Conservation (phyloP, 2,329 filamentous ascomycete genomes). For the Emmonsiellopsis sp. region DNA sequence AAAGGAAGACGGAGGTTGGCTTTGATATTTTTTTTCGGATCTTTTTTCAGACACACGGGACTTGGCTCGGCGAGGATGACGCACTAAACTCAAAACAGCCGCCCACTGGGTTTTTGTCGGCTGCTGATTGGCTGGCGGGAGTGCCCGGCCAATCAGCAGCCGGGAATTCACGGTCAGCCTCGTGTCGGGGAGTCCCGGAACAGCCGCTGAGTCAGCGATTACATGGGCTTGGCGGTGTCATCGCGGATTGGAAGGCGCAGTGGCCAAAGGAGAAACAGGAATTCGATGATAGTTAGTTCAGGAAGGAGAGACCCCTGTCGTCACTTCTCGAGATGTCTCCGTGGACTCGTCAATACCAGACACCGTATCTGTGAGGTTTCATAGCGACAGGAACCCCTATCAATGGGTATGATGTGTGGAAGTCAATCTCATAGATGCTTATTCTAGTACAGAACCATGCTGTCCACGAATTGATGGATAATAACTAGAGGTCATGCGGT, state of each 20-base stretch:
- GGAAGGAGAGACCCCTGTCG: neutral
- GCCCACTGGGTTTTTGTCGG: neutral
- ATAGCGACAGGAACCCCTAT: too few relatives aligned
- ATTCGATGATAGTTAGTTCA: neutral
- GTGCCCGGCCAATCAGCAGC: conserved; percentile 1
- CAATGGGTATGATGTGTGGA: too few relatives aligned
- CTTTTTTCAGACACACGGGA: conserved; percentile 1
- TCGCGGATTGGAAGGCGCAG: too few relatives aligned
- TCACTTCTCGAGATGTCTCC: too few relatives aligned
- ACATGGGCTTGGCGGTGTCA: too few relatives aligned
- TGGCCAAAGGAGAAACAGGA: neutral
- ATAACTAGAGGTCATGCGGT: too few relatives aligned
- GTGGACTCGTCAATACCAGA: too few relatives aligned
- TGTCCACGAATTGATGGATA: too few relatives aligned
- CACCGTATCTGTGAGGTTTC: too few relatives aligned
- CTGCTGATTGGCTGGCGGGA: conserved; percentile 2
- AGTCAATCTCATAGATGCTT: too few relatives aligned
- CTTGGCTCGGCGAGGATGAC: conserved; percentile 4
- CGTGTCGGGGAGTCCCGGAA: neutral
- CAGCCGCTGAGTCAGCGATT: neutral
- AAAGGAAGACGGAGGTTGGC: conserved; percentile 7
- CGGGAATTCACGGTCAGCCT: neutral
- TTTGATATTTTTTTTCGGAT: neutral
- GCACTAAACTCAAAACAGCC: neutral
- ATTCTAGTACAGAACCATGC: too few relatives aligned